phyloP scores from a whole-genome alignment of 148 eudicot species.

The Vaccinium corymbosum region DNA sequence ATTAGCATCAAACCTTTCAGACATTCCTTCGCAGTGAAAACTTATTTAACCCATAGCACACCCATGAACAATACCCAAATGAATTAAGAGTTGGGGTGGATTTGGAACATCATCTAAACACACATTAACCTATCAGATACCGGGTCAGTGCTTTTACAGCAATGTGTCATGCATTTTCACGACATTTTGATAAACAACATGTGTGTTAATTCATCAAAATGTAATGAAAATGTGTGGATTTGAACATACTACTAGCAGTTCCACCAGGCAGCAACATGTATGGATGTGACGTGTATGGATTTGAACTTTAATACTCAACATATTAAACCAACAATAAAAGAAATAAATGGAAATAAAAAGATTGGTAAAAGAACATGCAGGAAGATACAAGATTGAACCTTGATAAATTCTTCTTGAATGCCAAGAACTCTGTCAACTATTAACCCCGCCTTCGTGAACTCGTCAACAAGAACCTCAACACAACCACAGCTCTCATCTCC shows the following conservation, averaged over 20 bases:
- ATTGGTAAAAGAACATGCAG: background rate
- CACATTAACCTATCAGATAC: background rate
- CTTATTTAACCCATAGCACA: background rate
- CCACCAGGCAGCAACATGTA: background rate
- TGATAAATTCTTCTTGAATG: constrained; percentile 70
- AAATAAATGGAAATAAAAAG: background rate
- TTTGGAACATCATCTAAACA: background rate
- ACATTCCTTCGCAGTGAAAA: background rate
- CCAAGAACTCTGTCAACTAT: constrained; percentile 68
- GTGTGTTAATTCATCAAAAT: background rate
- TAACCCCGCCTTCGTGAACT: constrained; percentile 57
- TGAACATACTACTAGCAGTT: background rate
- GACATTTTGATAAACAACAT: background rate
- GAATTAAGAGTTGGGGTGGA: background rate
- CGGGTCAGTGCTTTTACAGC: background rate
- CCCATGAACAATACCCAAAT: background rate
- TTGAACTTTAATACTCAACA: background rate
- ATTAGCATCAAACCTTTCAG: background rate
- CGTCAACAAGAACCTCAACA: constrained; percentile 57
- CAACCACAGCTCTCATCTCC: constrained; percentile 41
- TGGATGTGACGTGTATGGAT: background rate
- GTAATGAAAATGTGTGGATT: too few species aligned
- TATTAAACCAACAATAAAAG: background rate
- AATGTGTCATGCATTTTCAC: background rate
- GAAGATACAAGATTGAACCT: constrained; percentile 38